Evolutionary conservation across 2,329 filamentous ascomycete species (phyloP).

Genomic region (Alternaria ventricosa): DNA sequence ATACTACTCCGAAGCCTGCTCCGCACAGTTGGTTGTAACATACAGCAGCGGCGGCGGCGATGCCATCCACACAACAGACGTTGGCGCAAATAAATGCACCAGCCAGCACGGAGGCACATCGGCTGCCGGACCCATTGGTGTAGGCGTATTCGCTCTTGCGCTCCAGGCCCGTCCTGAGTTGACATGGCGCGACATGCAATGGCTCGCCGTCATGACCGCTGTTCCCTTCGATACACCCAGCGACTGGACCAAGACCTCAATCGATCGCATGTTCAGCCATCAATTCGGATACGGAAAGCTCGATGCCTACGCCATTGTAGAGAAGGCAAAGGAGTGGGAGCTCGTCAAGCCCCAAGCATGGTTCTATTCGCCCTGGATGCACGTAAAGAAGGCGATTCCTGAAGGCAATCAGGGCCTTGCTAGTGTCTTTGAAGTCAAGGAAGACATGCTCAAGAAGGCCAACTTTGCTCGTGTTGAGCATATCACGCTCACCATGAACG

Average conservation of each 20-base stretch:
- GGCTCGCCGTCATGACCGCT: constrained; percentile 84
- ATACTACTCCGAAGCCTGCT: constrained; percentile 96
- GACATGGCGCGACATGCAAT: constrained; percentile 93
- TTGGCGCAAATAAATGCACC: constrained; percentile 82
- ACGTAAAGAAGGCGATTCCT: constrained; percentile 84
- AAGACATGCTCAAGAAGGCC: constrained; percentile 77
- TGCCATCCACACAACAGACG: constrained; percentile 95
- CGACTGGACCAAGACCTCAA: constrained; percentile 81
- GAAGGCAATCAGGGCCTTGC: constrained; percentile 82
- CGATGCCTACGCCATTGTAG: constrained; percentile 83
- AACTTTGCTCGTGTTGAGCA: constrained; percentile 91
- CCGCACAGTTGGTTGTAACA: constrained; percentile 91
- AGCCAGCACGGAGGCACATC: constrained; percentile 90
- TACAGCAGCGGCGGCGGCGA: constrained; percentile 92
- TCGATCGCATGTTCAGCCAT: constrained; percentile 89
- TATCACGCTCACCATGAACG: constrained; percentile 97
- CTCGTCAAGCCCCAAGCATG: constrained; percentile 94
- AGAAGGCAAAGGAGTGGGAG: constrained; percentile 83
- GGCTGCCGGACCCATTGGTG: constrained; percentile 89
- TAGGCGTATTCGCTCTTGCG: constrained; percentile 88
- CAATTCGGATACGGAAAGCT: constrained; percentile 96
- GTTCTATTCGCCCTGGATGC: constrained; percentile 92
- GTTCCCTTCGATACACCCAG: constrained; percentile 78
- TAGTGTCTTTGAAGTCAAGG: constrained; percentile 81
- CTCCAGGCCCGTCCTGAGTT: constrained; percentile 85